Base-by-base conservation (phyloP, 306 rosid genomes). In the Carpinus fangiana region DNA sequence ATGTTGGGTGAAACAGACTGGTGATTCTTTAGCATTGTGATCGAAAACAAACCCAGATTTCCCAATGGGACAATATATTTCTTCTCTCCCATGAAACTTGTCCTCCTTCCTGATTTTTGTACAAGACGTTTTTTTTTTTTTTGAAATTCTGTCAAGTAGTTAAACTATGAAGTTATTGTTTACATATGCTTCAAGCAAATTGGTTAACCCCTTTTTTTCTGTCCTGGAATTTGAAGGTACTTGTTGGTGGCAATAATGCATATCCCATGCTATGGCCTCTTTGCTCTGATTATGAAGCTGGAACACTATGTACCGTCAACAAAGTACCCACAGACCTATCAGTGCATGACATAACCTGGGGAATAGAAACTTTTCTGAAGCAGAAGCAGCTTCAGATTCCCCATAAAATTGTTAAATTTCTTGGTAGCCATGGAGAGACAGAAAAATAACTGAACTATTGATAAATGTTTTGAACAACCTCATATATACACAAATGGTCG, bases 251-350 rank as follows among this genome's bases (percentile, higher is more conserved):
- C 92, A 28, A 71, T 95, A 6, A 78, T 95, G 90, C 99, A 91
- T 78, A 80, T 93, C 83, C 99, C 98, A 9, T 95, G 99, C 92
- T 95, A 93, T 72, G 93, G 99, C 73, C 78, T 93, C 85, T 89
- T 91, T 66, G 83, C 80, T 73, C 90, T 95, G 82, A 67, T 95
- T 48, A 88, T 93, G 86, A 95, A 87, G 93, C 82, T 95, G 80
- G 93, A 95, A 76, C 96, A 91, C 89, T 81, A 73, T 20, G 74
- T 91, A 68, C 73, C 86, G 53, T 95, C 96, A 3, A 84, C 86
- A 34, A 73, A 88, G 78, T 93, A 68, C 84, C 90, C 96, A 0
- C 76, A 85, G 72, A 85, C 99, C 2, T 90, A 87, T 79, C 92
- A 77, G 79, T 86, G 98, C 75, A 34, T 76, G 65, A 87, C 83